A percentile compares a stretch with the other conserved stretches of the same genome.
Evolutionary conservation across 352 stramenopile genomes (phyloP).

Genomic region (Pythium pyrilobum): DNA sequence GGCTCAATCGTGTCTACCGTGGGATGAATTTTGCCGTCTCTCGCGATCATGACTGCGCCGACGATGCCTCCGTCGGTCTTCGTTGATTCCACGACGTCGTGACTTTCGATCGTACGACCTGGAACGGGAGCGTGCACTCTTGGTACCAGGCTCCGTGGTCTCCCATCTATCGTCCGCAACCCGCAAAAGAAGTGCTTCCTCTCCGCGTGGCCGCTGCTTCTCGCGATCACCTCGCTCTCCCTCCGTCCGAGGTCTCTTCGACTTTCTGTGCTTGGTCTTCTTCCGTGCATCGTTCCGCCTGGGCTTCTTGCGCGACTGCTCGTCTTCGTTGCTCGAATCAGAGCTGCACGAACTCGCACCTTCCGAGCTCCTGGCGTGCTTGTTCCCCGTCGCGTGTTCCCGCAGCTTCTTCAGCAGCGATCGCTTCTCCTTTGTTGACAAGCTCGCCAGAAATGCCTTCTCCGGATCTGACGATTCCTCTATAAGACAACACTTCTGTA

Average conservation of each 20-base stretch:
- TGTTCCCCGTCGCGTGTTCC: slow-evolving; percentile 18
- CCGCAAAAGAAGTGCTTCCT: background rate
- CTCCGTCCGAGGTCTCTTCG: too few species aligned
- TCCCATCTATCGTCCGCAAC: too few species aligned
- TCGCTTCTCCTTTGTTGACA: slow-evolving; percentile 71
- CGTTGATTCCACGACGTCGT: too few species aligned
- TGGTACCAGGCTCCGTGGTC: too few species aligned
- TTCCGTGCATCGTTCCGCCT: background rate
- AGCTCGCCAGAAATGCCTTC: slow-evolving; percentile 38
- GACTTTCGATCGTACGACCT: too few species aligned
- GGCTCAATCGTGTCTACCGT: too few species aligned
- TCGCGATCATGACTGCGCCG: too few species aligned
- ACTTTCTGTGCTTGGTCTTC: background rate
- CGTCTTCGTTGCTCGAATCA: background rate
- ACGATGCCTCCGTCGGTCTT: too few species aligned
- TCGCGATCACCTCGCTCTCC: background rate
- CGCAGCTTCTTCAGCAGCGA: slow-evolving; percentile 50
- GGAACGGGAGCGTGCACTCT: too few species aligned
- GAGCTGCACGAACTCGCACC: slow-evolving; percentile 3
- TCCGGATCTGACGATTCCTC: slow-evolving; percentile 31
- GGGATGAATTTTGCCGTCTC: too few species aligned
- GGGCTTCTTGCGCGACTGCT: background rate
- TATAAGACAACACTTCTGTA: too few species aligned
- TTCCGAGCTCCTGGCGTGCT: background rate
- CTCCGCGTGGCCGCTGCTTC: background rate